phyloP scores from a whole-genome alignment of 2,329 filamentous ascomycete genomes.

The Colletotrichum nymphaeae region DNA sequence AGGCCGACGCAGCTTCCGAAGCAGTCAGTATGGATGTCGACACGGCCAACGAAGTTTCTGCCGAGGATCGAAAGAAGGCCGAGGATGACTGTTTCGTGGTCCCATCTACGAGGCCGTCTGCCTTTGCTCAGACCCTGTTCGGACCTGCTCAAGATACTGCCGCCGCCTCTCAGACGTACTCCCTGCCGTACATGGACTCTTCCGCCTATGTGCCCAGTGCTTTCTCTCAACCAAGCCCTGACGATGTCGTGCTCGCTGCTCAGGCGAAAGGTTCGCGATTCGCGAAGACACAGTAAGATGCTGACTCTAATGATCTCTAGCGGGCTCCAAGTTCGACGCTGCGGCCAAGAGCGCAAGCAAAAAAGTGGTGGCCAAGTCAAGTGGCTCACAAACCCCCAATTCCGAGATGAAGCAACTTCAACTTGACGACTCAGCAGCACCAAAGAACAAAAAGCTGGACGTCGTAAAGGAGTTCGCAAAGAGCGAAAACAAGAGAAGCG shows the following conservation, averaged over 20 bases:
- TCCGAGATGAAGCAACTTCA: constrained; percentile 52
- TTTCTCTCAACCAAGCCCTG: constrained; percentile 89
- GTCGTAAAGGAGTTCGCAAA: constrained; percentile 85
- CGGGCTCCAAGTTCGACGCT: constrained; percentile 59
- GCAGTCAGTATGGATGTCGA: constrained; percentile 28
- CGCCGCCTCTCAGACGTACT: constrained; percentile 44
- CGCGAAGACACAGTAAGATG: constrained; percentile 60
- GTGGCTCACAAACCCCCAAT: constrained; percentile 44
- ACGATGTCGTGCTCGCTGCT: constrained; percentile 88
- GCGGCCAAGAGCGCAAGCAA: constrained; percentile 53
- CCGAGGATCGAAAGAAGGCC: not conserved
- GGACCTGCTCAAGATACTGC: constrained; percentile 48
- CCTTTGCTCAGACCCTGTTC: constrained; percentile 67
- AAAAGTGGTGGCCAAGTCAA: constrained; percentile 43
- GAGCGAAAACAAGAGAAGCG: constrained; percentile 79
- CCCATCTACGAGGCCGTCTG: constrained; percentile 55
- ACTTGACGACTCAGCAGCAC: constrained; percentile 65
- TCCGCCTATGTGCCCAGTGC: constrained; percentile 65
- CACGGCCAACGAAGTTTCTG: not conserved
- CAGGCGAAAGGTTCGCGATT: constrained; percentile 87
- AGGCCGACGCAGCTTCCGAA: not conserved
- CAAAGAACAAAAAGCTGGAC: constrained; percentile 83
- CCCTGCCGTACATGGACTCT: constrained; percentile 63
- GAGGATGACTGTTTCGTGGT: constrained; percentile 32
- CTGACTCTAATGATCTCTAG: constrained; percentile 66